phyloP scores from a whole-genome alignment of 495 filamentous ascomycete species.

The Neurospora discreta region DNA sequence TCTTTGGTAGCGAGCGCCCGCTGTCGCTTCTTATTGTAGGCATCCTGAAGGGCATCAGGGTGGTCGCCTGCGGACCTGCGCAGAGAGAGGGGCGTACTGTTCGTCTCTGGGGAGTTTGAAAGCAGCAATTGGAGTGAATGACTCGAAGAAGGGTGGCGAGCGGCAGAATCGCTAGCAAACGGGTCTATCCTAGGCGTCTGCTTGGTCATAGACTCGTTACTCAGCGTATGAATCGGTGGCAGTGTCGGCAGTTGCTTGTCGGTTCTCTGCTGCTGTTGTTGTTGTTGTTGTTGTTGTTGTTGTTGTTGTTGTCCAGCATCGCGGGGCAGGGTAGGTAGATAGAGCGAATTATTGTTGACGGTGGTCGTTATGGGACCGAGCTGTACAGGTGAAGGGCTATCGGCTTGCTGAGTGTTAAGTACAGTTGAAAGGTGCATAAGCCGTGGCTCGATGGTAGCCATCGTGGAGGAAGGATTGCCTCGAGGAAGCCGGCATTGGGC shows the following conservation, averaged over 20 bases:
- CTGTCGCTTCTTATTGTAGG: slow-evolving; percentile 36
- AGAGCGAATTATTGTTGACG: slow-evolving; percentile 16
- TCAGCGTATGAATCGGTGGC: slow-evolving; percentile 22
- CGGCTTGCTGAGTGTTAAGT: slow-evolving; percentile 37
- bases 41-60: slow-evolving; percentile 21
- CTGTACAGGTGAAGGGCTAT: slow-evolving; percentile 35
- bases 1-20: slow-evolving; percentile 34
- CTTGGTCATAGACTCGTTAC: slow-evolving; percentile 14
- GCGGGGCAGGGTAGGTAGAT: slow-evolving; percentile 36
- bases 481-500: slow-evolving; percentile 22
- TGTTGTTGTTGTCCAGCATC: slow-evolving; percentile 15
- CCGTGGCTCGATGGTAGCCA: slow-evolving; percentile 49
- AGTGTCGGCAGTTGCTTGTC: slow-evolving; percentile 25
- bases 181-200: slow-evolving; percentile 5
- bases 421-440: slow-evolving; percentile 35
- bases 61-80: slow-evolving; percentile 36
- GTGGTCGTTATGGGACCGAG: slow-evolving; percentile 22
- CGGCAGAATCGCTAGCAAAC: slow-evolving; percentile 3
- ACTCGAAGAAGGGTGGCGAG: slow-evolving; percentile 8
- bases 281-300: neutral
- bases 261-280: slow-evolving; percentile 15
- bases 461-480: slow-evolving; percentile 24
- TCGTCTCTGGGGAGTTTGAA: slow-evolving; percentile 15
- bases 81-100: slow-evolving; percentile 30
- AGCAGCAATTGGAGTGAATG: slow-evolving; percentile 18